Evolutionary conservation across 2,329 filamentous ascomycete genomes (phyloP), one percentile per base, ranked within the genome.

Genomic region (Dendryphion nanum): DNA sequence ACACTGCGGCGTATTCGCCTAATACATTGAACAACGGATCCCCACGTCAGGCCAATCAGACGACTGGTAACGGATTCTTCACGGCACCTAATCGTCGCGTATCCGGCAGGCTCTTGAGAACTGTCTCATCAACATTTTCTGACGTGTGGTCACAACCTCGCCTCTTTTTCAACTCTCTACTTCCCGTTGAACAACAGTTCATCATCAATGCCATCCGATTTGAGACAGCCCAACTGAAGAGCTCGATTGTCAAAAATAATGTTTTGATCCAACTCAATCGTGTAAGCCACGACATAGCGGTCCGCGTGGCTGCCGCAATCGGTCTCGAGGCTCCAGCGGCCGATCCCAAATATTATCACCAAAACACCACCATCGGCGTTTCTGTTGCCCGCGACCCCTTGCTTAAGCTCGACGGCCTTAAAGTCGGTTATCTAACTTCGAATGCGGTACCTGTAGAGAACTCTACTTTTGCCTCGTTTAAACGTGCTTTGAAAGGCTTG

Each of bases 141-240:
- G 83, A 88, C 55, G 80, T 81, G 58, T 88, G 83, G 82, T 79
- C 78, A 3, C 85, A 89, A 58, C 78, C 83, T 0, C 77, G 84
- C 1, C 72, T 88, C 10, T 87, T 88, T 68, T 87, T 78, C 74
- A 88, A 88, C 73, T 86, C 82, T 0, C 70, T 89, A 34, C 70
- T 75, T 2, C 70, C 75, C 2, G 72, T 73, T 0, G 84, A 88
- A 64, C 78, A 86, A 59, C 83, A 88, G 55, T 82, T 86, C 55
- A 63, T 88, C 26, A 74, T 88, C 66, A 83, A 88, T 59, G 83
- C 82, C 0, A 79, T 88, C 38, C 81, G 84, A 18, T 87, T 88
- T 60, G 85, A 89, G 66, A 76, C 74, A 0, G 74, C 79, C 16
- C 75, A 84, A 12, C 51, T 88, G 21, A 67, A 72, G 49, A 81